Conservation (phyloP, 2,329 filamentous ascomycete species). For the Colletotrichum agaves region DNA sequence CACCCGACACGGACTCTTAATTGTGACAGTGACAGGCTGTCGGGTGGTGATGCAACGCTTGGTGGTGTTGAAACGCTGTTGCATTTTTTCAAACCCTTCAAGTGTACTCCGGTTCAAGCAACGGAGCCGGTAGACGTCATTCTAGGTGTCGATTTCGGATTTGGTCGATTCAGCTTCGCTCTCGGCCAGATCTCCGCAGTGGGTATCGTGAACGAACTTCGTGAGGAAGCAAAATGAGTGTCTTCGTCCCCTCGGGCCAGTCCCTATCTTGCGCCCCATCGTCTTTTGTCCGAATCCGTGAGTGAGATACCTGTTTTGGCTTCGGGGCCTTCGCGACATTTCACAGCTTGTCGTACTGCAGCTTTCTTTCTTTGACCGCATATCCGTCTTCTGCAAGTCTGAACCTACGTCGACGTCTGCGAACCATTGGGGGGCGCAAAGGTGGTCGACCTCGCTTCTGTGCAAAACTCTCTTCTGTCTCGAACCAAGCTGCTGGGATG, state of each 20-base stretch:
- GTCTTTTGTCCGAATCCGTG: background rate
- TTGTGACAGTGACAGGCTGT: conserved; percentile 16
- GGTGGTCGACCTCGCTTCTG: background rate
- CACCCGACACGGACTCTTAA: background rate
- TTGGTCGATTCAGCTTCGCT: background rate
- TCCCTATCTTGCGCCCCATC: conserved; percentile 11
- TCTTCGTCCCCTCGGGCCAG: background rate
- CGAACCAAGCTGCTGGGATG: conserved; percentile 31
- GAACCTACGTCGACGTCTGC: background rate
- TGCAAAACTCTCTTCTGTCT: conserved; percentile 21
- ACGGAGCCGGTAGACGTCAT: background rate
- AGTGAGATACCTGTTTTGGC: background rate
- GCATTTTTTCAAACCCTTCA: background rate
- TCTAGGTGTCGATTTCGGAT: conserved; percentile 5
- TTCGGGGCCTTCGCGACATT: conserved; percentile 9
- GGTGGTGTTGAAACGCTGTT: conserved; percentile 12
- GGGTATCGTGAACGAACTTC: background rate
- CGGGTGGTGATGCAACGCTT: background rate
- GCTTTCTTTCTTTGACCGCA: too few species aligned
- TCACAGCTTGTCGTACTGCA: background rate
- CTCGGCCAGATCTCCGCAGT: conserved; percentile 6
- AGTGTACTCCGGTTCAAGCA: background rate
- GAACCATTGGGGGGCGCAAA: conserved; percentile 1
- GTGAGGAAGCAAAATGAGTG: conserved; percentile 15
- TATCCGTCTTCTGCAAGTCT: too few species aligned